Evolutionary conservation across 371 early-diverging fungal species (phyloP).

Genomic region (Syncephalastrum sp.): DNA sequence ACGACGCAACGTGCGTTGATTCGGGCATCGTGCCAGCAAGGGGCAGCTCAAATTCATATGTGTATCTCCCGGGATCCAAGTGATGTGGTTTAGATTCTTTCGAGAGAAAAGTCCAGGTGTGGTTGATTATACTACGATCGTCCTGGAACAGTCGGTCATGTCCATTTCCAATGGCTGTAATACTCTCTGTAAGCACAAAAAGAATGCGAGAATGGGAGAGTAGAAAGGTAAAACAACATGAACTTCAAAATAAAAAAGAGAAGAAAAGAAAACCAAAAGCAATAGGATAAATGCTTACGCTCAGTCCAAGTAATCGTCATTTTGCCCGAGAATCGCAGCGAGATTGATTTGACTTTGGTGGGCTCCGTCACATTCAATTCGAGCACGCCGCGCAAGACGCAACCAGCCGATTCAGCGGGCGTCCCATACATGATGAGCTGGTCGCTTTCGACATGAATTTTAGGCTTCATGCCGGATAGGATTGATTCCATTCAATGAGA

Average conservation of each 20-base stretch:
- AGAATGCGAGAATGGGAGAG: not conserved
- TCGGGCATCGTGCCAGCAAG: constrained; percentile 42
- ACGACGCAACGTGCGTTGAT: constrained; percentile 30
- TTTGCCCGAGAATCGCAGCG: constrained; percentile 31
- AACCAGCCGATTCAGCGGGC: constrained; percentile 41
- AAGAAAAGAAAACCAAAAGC: too few relatives aligned
- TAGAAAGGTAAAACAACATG: too few relatives aligned
- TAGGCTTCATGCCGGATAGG: constrained; percentile 14
- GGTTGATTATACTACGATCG: constrained; percentile 29
- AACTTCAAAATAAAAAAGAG: too few relatives aligned
- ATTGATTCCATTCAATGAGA: constrained; percentile 13
- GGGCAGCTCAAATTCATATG: constrained; percentile 40
- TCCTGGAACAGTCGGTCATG: constrained; percentile 36
- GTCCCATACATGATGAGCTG: constrained; percentile 40
- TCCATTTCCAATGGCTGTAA: constrained; percentile 26
- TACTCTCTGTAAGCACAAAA: not conserved
- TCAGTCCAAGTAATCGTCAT: constrained; percentile 37
- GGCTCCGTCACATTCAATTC: constrained; percentile 27
- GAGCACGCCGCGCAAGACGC: constrained; percentile 42
- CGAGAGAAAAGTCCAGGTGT: constrained; percentile 36
- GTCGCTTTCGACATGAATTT: constrained; percentile 39
- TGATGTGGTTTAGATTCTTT: constrained; percentile 20
- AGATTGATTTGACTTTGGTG: constrained; percentile 35
- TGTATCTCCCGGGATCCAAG: constrained; percentile 28
- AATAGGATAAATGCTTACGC: constrained; percentile 20